Base-by-base conservation (phyloP, 2,329 filamentous ascomycete species). In the Aspergillus ochraceoroseus region DNA sequence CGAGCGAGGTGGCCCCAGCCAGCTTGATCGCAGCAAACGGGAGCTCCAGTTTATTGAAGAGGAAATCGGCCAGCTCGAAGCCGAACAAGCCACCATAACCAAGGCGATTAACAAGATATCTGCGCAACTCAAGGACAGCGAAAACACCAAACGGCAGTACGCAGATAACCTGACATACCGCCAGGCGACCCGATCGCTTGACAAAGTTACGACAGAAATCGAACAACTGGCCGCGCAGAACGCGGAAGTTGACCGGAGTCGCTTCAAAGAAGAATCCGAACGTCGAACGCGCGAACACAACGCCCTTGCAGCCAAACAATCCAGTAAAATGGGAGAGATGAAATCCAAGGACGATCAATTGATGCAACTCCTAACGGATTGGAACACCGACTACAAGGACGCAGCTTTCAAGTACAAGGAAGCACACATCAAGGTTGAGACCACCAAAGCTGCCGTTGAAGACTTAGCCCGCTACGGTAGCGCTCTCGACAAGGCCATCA, bases 401-500 rank as follows among this genome's bases (percentile, higher is more conserved):
- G 87, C 90, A 8, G 82, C 82, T 29, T 64, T 72, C 27, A 83
- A 85, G 53, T 96, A 89, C 67, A 87, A 87, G 53, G 83, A 94
- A 67, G 78, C 85, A 5, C 86, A 94, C 62, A 87, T 96, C 69
- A 84, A 85, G 53, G 86, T 95, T 1, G 87, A 82, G 68, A 94
- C 89, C 0, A 95, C 87, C 33, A 94, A 89, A 64, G 90, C 89
- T 3, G 90, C 88, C 2, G 86, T 95, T 39, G 87, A 94, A 42
- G 92, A 98, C 61, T 72, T 98, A 23, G 83, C 76, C 5, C 83
- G 86, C 27, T 96, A 94, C 61, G 76, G 80, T 29, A 75, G 79
- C 7, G 92, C 92, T 5, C 76, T 98, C 8, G 90, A 96, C 70
- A 87, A 92, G 47, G 94, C 92, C 32, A 94, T 98, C 58, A 95